phyloP scores from a whole-genome alignment of 2,329 filamentous ascomycete genomes.

The Colletotrichum sojae region DNA sequence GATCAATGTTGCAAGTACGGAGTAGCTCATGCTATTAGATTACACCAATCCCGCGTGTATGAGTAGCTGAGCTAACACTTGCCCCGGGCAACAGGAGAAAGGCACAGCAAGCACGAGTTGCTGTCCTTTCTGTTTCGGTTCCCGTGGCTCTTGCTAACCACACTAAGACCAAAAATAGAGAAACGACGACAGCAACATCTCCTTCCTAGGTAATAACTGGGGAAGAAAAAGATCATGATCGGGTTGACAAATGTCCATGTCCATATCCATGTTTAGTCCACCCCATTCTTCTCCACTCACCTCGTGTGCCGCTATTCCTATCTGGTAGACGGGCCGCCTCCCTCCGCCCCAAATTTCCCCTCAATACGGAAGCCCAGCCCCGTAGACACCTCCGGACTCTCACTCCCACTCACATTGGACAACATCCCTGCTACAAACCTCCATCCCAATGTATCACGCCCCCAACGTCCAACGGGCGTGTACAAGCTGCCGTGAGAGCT shows the following conservation, averaged over 20 bases:
- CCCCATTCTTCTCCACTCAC: neutral
- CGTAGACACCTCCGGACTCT: conserved; percentile 10
- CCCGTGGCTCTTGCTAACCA: no score
- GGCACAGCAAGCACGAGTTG: no score
- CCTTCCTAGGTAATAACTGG: neutral
- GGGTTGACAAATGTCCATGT: neutral
- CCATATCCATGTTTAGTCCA: neutral
- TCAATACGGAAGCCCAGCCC: conserved; percentile 26
- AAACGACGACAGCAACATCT: neutral
- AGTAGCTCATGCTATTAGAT: neutral
- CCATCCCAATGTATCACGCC: conserved; percentile 3
- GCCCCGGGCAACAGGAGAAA: no score
- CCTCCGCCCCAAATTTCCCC: conserved; percentile 41
- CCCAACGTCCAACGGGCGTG: neutral
- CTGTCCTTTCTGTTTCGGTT: no score
- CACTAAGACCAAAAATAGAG: neutral
- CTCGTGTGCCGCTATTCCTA: conserved; percentile 37
- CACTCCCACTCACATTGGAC: conserved; percentile 1
- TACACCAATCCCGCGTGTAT: no score
- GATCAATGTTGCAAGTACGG: neutral
- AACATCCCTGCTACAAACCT: neutral
- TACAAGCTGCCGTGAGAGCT: neutral
- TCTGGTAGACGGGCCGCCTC: conserved; percentile 42
- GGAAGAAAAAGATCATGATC: neutral
- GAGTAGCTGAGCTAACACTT: no score